These are phyloP conservation scores for Waltergamsia citrina DNA, from an alignment of 2,329 filamentous ascomycete genomes.

Conservation along the genomic window DNA sequence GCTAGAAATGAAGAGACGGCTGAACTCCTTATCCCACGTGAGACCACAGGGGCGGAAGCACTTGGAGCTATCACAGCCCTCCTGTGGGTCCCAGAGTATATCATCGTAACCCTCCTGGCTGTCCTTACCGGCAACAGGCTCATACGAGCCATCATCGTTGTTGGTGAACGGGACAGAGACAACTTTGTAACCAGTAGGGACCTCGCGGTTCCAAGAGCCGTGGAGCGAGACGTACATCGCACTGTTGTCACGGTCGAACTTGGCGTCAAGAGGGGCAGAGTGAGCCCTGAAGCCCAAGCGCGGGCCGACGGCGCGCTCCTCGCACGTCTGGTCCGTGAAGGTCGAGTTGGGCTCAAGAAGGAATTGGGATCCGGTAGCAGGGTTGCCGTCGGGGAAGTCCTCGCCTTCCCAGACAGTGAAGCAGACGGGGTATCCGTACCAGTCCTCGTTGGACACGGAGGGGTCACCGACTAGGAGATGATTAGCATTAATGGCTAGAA, in stretches of 20 bases:
- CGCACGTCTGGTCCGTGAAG: conserved; percentile 25
- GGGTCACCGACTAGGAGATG: conserved; percentile 16
- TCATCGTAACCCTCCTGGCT: conserved; percentile 18
- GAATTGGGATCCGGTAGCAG: conserved; percentile 24
- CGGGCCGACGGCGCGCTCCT: conserved; percentile 23
- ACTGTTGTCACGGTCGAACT: conserved; percentile 41
- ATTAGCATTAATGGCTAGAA: not conserved
- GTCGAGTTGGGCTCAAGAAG: conserved; percentile 22
- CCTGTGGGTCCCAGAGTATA: conserved; percentile 21
- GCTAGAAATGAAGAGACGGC: conserved; percentile 13
- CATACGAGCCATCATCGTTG: conserved; percentile 13
- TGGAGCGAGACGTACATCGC: conserved; percentile 52
- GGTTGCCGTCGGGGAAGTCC: conserved; percentile 16
- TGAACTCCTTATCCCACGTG: conserved; percentile 10
- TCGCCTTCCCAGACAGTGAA: conserved; percentile 42
- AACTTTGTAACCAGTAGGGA: conserved; percentile 26
- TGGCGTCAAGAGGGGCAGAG: conserved; percentile 50
- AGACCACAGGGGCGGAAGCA: conserved; percentile 14
- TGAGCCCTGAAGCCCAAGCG: conserved; percentile 47
- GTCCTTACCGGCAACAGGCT: conserved; percentile 19
- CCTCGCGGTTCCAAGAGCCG: conserved; percentile 42
- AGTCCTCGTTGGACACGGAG: conserved; percentile 15
- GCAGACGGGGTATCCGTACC: conserved; percentile 53
- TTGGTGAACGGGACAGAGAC: conserved; percentile 22
- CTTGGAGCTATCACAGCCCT: conserved; percentile 13